Conservation (phyloP, 345 rosid genomes). For the Moricandia arvensis region DNA sequence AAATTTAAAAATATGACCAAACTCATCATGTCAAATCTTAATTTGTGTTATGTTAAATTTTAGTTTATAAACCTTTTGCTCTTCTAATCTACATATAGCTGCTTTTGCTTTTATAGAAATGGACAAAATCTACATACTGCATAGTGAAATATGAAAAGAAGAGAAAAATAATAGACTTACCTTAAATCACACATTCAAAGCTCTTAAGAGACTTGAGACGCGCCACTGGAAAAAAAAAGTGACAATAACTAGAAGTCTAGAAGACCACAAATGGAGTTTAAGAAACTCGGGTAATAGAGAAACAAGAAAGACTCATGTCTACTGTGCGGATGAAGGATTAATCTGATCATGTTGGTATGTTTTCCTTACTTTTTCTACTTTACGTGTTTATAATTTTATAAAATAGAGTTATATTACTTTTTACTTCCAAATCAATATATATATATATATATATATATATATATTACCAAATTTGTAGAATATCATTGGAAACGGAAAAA, state of each 20-base stretch:
- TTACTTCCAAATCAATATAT: too few relatives aligned
- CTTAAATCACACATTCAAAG: too few relatives aligned
- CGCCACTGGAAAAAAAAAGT: not conserved
- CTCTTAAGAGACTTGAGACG: not conserved
- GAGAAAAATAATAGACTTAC: not conserved
- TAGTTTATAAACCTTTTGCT: not conserved
- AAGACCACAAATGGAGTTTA: not conserved
- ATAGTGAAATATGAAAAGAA: too few relatives aligned
- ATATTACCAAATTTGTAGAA: too few relatives aligned
- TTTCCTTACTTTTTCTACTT: not conserved
- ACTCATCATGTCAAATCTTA: not conserved
- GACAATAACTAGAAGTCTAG: not conserved
- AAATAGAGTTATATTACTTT: too few relatives aligned
- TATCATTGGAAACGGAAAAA: not conserved
- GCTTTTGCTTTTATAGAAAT: too few relatives aligned
- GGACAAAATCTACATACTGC: too few relatives aligned
- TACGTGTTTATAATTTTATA: too few relatives aligned
- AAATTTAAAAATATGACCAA: too few relatives aligned
- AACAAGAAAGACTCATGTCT: not conserved
- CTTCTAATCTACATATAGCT: not conserved
- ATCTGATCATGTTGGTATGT: not conserved
- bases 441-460: too few relatives aligned
- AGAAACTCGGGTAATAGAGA: not conserved
- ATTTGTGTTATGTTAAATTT: not conserved
- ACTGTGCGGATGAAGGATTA: not conserved